A percentile compares a stretch with the other conserved stretches of the same genome.
Conservation (phyloP, 140 eudicot genomes). For the Anethum foeniculum region DNA sequence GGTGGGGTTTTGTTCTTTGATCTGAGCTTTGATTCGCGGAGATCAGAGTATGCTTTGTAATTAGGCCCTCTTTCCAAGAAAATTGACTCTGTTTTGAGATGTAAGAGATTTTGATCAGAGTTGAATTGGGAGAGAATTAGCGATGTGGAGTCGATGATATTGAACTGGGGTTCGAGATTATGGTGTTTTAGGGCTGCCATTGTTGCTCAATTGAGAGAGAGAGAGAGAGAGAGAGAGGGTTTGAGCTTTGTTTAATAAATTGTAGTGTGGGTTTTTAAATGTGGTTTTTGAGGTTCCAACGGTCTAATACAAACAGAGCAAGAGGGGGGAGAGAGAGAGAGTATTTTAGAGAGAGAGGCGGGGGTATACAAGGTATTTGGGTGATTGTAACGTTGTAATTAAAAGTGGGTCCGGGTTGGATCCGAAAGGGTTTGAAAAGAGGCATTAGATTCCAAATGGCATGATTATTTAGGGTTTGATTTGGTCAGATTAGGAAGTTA, state of each 20-base stretch:
- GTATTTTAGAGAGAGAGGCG: not conserved
- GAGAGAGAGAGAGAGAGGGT: not conserved
- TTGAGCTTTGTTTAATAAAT: not conserved
- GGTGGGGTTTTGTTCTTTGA: conserved; percentile 18
- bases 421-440: not conserved
- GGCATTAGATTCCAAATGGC: conserved; percentile 10
- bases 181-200: conserved; percentile 47
- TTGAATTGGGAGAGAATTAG: conserved; percentile 40
- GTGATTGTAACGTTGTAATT: conserved; percentile 9
- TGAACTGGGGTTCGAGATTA: conserved; percentile 20
- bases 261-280: conserved; percentile 17
- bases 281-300: conserved; percentile 33
- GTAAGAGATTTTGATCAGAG: conserved; percentile 26
- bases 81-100: conserved; percentile 37
- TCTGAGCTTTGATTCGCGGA: conserved; percentile 58
- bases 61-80: conserved; percentile 74
- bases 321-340: conserved; percentile 6
- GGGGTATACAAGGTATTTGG: not conserved
- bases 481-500: conserved; percentile 3
- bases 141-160: conserved; percentile 36
- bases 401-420: conserved; percentile 1
- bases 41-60: conserved; percentile 65
- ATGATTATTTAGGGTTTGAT: not conserved
- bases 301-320: conserved; percentile 41
- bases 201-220: conserved; percentile 21